Conservation (phyloP, 257 asterid genomes). For the Cruciata laevipes region DNA sequence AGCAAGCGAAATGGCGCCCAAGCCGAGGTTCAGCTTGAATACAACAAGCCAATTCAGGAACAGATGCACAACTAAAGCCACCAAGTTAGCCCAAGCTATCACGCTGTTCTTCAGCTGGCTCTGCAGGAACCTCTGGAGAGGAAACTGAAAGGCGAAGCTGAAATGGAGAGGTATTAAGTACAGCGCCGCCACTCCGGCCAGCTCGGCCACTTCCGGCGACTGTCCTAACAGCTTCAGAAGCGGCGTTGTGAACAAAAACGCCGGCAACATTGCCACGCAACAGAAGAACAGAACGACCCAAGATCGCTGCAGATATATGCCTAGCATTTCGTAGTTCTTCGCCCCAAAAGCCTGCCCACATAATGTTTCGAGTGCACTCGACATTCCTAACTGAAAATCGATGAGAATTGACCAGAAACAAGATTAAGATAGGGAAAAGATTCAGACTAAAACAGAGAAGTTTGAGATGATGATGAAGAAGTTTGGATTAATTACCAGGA, state of each 20-base stretch:
- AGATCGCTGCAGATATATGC: constrained; percentile 76
- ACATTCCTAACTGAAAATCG: constrained; percentile 63
- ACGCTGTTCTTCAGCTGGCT: constrained; percentile 69
- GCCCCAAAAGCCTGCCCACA: constrained; percentile 97
- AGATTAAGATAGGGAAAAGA: too few relatives aligned
- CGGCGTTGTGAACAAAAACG: constrained; percentile 53
- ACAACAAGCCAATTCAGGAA: constrained; percentile 52
- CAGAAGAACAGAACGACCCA: constrained; percentile 54
- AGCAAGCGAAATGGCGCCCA: constrained; percentile 46
- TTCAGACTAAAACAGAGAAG: not conserved
- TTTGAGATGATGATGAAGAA: not conserved
- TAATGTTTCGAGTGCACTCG: constrained; percentile 81
- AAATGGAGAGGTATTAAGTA: constrained; percentile 70
- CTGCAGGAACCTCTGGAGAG: constrained; percentile 76
- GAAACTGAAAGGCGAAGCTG: constrained; percentile 61
- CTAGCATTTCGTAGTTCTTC: constrained; percentile 65
- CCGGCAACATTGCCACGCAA: constrained; percentile 37
- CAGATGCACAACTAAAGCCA: constrained; percentile 38
- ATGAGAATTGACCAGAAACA: not conserved
- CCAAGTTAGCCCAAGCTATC: constrained; percentile 48
- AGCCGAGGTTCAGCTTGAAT: constrained; percentile 37
- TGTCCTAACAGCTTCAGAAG: constrained; percentile 58
- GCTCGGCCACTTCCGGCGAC: constrained; percentile 66
- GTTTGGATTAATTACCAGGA: constrained; percentile 39
- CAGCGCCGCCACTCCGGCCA: constrained; percentile 52